Percentiles rank a stretch among this genome's conserved stretches.
These are phyloP conservation scores for Calonectria pteridis DNA, from an alignment of 2,329 filamentous ascomycete genomes.

Conservation along the genomic window DNA sequence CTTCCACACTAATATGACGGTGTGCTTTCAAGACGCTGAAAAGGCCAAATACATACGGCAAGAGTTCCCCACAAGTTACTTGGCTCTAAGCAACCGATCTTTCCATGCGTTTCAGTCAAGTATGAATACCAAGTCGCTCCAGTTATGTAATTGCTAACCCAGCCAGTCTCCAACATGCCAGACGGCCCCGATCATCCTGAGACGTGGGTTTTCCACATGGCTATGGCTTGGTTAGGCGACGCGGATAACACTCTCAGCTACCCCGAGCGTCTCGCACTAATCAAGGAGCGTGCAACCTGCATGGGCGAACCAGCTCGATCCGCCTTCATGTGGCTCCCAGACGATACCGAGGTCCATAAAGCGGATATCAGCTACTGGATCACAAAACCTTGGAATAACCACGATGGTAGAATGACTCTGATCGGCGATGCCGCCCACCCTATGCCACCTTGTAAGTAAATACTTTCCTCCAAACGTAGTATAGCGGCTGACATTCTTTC, in stretches of 20 bases:
- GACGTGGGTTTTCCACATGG: slow-evolving; percentile 42
- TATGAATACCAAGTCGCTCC: background rate
- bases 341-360: slow-evolving; percentile 39
- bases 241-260: slow-evolving; percentile 31
- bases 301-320: slow-evolving; percentile 37
- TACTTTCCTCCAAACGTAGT: background rate
- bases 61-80: slow-evolving; percentile 36
- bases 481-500: background rate
- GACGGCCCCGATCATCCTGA: slow-evolving; percentile 36
- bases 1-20: slow-evolving; percentile 42
- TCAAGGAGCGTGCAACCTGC: slow-evolving; percentile 34
- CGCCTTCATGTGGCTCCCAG: slow-evolving; percentile 38
- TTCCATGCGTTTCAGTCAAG: slow-evolving; percentile 41
- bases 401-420: slow-evolving; percentile 33
- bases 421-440: slow-evolving; percentile 40
- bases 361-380: slow-evolving; percentile 42
- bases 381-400: slow-evolving; percentile 37
- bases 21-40: slow-evolving; percentile 38
- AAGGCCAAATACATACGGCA: slow-evolving; percentile 34
- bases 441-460: slow-evolving; percentile 38
- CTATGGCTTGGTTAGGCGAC: slow-evolving; percentile 40
- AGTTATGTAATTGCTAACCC: background rate
- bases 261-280: slow-evolving; percentile 34
- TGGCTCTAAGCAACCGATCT: slow-evolving; percentile 37
- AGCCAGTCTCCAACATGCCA: slow-evolving; percentile 39